Evolutionary conservation across 2,329 filamentous ascomycete genomes (phyloP).

Genomic region (Ceratocystis diversiconidia): DNA sequence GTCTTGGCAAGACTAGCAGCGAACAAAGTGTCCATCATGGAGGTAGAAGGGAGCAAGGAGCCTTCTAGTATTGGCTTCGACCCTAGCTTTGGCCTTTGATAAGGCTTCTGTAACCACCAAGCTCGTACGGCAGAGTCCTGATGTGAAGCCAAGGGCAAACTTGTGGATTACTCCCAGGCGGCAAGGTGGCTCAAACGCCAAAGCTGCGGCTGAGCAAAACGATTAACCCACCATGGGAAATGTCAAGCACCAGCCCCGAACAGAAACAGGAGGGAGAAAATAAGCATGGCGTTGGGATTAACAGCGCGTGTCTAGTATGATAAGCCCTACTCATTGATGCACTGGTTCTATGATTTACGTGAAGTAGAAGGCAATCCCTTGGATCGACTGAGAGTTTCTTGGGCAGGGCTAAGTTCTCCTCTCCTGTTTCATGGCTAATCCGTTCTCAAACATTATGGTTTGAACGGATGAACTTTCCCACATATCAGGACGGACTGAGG

Average conservation of each 20-base stretch:
- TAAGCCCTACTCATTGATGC: too few relatives aligned
- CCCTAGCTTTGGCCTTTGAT: too few relatives aligned
- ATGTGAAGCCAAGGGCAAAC: too few relatives aligned
- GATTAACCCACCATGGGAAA: not conserved
- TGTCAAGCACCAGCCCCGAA: not conserved
- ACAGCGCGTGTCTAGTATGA: too few relatives aligned
- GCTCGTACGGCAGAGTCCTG: too few relatives aligned
- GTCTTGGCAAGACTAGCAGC: constrained; percentile 2
- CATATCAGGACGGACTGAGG: not conserved
- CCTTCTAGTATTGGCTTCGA: too few relatives aligned
- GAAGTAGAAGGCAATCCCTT: not conserved
- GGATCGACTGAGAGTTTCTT: not conserved
- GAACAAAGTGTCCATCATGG: not conserved
- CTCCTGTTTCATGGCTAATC: not conserved
- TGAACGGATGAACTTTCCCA: constrained; percentile 5
- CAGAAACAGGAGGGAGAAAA: too few relatives aligned
- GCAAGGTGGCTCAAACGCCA: not conserved
- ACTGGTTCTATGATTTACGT: too few relatives aligned
- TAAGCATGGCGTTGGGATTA: too few relatives aligned
- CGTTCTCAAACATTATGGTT: not conserved
- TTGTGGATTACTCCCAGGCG: not conserved
- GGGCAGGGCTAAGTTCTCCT: not conserved
- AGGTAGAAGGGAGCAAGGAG: not conserved
- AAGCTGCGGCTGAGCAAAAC: not conserved
- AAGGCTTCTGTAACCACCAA: too few relatives aligned